A percentile compares a stretch with the other conserved stretches of the same genome.
These are phyloP conservation scores for Dendrothele bispora DNA, from an alignment of 768 basidiomycete genomes.

Conservation along the genomic window DNA sequence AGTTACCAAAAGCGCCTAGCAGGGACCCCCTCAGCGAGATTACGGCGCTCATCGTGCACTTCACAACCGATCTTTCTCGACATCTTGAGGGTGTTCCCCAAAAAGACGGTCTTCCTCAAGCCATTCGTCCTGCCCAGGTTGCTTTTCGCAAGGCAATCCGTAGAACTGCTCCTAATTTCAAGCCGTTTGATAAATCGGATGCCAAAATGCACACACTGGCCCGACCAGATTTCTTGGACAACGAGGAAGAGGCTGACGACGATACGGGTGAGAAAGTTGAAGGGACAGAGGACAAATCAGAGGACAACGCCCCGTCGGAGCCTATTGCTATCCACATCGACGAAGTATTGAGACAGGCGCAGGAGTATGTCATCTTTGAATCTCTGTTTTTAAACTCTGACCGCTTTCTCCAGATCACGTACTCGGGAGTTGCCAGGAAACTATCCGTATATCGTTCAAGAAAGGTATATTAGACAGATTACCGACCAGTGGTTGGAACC, in stretches of 20 bases:
- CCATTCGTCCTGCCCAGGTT: conserved; percentile 48
- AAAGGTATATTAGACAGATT: conserved; percentile 44
- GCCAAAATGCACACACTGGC: conserved; percentile 13
- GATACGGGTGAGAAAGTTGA: conserved; percentile 4
- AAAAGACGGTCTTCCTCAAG: conserved; percentile 53
- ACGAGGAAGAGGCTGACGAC: conserved; percentile 35
- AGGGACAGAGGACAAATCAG: too few species aligned
- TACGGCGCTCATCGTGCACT: conserved; percentile 43
- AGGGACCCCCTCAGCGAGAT: conserved; percentile 59
- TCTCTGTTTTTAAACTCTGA: not conserved
- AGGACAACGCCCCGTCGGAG: too few species aligned
- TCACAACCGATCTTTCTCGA: conserved; percentile 41
- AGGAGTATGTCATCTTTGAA: conserved; percentile 36
- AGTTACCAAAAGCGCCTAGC: conserved; percentile 53
- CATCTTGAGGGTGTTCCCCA: conserved; percentile 56
- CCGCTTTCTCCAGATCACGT: conserved; percentile 55
- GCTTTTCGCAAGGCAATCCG: conserved; percentile 49
- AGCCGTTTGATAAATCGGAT: conserved; percentile 39
- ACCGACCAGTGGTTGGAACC: conserved; percentile 51
- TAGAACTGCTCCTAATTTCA: conserved; percentile 56
- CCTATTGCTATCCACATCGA: conserved; percentile 45
- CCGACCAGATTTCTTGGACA: conserved; percentile 32
- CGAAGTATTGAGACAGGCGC: conserved; percentile 48
- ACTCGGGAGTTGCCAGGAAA: conserved; percentile 71
- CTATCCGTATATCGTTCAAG: conserved; percentile 63